Conservation (phyloP, 1,284 basidiomycete species). For the Chalciporus sp. region DNA sequence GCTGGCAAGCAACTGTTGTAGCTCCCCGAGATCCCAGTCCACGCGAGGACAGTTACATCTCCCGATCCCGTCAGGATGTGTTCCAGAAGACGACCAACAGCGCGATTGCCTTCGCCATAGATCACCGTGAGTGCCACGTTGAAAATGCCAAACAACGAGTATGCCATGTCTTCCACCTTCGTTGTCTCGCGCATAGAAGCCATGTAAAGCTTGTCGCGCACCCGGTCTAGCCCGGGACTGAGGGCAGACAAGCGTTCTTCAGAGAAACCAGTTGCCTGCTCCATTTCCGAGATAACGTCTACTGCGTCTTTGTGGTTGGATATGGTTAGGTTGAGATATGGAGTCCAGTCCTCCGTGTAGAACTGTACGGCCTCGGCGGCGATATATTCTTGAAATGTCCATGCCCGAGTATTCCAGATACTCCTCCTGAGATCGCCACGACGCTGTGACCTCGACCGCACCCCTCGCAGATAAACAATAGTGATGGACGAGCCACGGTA, state of each 20-base stretch:
- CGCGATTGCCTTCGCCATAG: neutral
- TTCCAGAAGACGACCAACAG: conserved; percentile 6
- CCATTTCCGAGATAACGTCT: conserved; percentile 1
- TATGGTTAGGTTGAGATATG: neutral
- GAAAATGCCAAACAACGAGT: conserved; percentile 1
- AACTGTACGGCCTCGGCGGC: too few species aligned
- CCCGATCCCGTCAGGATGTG: neutral
- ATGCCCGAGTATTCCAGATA: conserved; percentile 1
- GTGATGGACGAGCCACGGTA: too few species aligned
- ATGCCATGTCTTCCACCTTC: conserved; percentile 3
- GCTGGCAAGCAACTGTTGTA: conserved; percentile 1
- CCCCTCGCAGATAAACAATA: conserved; percentile 9
- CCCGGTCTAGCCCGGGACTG: conserved; percentile 1
- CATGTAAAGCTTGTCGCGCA: conserved; percentile 8
- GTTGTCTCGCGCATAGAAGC: conserved; percentile 3
- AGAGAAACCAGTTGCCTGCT: neutral
- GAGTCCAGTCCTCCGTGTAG: neutral
- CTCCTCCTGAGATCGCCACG: conserved; percentile 2
- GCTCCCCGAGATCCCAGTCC: neutral
- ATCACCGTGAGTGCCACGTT: neutral
- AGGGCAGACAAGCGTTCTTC: neutral
- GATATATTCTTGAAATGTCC: too few species aligned
- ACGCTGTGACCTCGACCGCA: neutral
- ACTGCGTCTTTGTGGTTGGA: conserved; percentile 3
- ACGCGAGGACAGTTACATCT: conserved; percentile 2